Base-by-base conservation (phyloP, 1,284 basidiomycete species). In the Sanghuangporus baumii region DNA sequence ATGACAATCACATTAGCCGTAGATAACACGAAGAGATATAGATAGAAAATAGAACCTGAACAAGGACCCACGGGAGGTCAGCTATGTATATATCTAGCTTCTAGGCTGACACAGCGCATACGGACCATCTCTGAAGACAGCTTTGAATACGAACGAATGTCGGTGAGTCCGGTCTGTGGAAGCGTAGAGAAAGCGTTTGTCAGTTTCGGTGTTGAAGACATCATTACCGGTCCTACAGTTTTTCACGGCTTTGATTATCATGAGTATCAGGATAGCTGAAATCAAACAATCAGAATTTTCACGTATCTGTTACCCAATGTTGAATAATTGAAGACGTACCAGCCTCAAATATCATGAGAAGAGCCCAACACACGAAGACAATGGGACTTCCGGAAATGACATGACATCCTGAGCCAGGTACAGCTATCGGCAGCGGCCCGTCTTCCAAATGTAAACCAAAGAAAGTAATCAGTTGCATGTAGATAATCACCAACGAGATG, bases 281-380 rank as follows among this genome's bases (percentile, higher is more conserved):
- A 46, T 16, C 43, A 16, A 6, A n/a, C 16, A 46, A 12, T 31
- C 3, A 46, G 7, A 40, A 26, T 34, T 36, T 8, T 2, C 26
- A 9, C 16, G 52, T 11, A n/a, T 37, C 7, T 37, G 12, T 36
- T 37, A 37, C 14, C 5, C 11, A 5, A 34, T 14, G 26, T 6
- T 9, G 23, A 51, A 7, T 4, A 31, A 4, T 31, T 5, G n/a
- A 12, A 18, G 9, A 40, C 59, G 4, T 16, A 60, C 59, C 59
- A 14, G 59, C 59, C 40, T 60, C 59, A 20, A 48, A 60, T 11
- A 54, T 38, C 59, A 60, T 55, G 20, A 60, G 40, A 31, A 60
- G 26, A 40, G 48, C 47, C 59, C 59, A 60, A 20, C n/a, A 41
- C n/a, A 41, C 37, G 51, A 51, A 41, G 9, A 60, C 14, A 52